Evolutionary conservation across 1,284 basidiomycete species (phyloP).

Genomic region (Fomitopsis palustris): DNA sequence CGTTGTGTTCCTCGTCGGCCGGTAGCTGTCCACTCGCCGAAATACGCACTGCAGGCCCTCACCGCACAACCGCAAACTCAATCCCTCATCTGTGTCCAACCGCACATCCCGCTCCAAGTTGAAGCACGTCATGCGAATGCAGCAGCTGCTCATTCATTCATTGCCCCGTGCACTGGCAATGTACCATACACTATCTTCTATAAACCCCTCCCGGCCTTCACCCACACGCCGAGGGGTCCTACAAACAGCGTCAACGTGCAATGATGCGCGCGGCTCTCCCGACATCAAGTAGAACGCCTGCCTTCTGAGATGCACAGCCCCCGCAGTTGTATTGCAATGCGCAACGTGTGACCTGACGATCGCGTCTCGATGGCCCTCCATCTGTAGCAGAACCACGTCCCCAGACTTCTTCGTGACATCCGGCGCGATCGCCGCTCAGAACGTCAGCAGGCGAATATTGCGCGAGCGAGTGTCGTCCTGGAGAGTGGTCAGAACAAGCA

Average conservation of each 20-base stretch:
- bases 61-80: background rate
- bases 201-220: background rate
- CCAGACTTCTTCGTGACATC: background rate
- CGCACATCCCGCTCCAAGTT: conserved; percentile 4
- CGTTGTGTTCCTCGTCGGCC: background rate
- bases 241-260: background rate
- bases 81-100: background rate
- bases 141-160: background rate
- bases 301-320: background rate
- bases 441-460: conserved; percentile 33
- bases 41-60: too few species aligned
- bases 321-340: background rate
- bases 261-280: background rate
- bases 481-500: background rate
- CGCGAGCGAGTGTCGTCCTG: conserved; percentile 16
- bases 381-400: background rate
- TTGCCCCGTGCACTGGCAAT: background rate
- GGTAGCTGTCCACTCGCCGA: background rate
- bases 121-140: background rate
- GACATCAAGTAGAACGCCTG: background rate
- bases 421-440: conserved; percentile 18
- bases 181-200: background rate
- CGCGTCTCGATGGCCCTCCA: background rate
- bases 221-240: background rate
- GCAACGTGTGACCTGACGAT: background rate